Percentiles rank a stretch among this genome's conserved stretches.
These are phyloP conservation scores for Colletotrichum tabaci DNA, from an alignment of 2,329 filamentous ascomycete species.

Conservation along the genomic window DNA sequence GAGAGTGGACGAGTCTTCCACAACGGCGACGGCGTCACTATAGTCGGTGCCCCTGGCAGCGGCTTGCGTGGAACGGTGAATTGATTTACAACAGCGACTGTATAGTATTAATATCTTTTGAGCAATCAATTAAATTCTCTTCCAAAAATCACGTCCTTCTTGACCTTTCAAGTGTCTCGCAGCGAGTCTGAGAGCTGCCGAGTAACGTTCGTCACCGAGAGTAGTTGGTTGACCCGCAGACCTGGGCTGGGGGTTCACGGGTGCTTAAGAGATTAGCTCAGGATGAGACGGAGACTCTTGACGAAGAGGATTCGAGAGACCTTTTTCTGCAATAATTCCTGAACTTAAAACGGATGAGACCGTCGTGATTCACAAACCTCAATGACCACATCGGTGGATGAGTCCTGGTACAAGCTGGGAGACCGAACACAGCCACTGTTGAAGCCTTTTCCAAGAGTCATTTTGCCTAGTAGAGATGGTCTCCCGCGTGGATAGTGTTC, in stretches of 20 bases:
- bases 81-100: slow-evolving; percentile 28
- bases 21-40: slow-evolving; percentile 53
- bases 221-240: slow-evolving; percentile 80
- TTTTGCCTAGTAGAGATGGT: no score
- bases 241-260: slow-evolving; percentile 76
- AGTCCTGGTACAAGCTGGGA: slow-evolving; percentile 17
- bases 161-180: slow-evolving; percentile 62
- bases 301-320: slow-evolving; percentile 74
- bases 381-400: slow-evolving; percentile 10
- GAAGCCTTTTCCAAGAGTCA: no score
- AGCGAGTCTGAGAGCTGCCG: slow-evolving; percentile 70
- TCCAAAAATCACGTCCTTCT: slow-evolving; percentile 45
- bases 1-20: slow-evolving; percentile 44
- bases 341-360: slow-evolving; percentile 5
- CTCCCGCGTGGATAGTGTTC: no score
- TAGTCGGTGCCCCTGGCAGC: slow-evolving; percentile 38
- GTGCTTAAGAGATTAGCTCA: slow-evolving; percentile 78
- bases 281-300: slow-evolving; percentile 81
- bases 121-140: neutral
- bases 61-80: neutral
- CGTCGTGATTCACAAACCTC: slow-evolving; percentile 4
- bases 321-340: slow-evolving; percentile 46
- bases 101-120: slow-evolving; percentile 18
- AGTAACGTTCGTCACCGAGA: slow-evolving; percentile 76
- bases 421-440: neutral